phyloP scores from a whole-genome alignment of 1,284 basidiomycete genomes.

The Ustilago loliicola region DNA sequence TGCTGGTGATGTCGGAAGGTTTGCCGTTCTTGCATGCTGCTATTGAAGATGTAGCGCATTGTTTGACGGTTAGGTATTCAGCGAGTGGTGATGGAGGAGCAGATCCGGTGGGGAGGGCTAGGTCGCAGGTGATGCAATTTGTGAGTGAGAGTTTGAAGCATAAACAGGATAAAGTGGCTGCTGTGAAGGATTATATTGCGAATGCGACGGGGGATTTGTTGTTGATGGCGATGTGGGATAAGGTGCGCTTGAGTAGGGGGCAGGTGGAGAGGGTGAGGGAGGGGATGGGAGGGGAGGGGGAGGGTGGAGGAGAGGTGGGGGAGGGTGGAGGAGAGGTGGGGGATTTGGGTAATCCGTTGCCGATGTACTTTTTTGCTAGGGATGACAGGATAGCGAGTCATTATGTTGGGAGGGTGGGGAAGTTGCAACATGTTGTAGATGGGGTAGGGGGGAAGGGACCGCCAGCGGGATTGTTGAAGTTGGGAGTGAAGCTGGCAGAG shows the following conservation, averaged over 20 bases:
- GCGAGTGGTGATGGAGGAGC: constrained; percentile 27
- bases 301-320: constrained; percentile 35
- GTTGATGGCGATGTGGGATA: constrained; percentile 63
- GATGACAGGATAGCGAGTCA: constrained; percentile 56
- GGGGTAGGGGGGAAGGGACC: constrained; percentile 9
- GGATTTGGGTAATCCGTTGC: constrained; percentile 49
- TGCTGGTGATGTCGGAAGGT: constrained; percentile 65
- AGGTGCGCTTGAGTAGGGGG: constrained; percentile 35
- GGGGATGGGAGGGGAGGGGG: not conserved
- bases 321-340: constrained; percentile 42
- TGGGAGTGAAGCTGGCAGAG: constrained; percentile 27
- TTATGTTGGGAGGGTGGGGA: constrained; percentile 33
- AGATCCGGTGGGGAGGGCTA: constrained; percentile 40
- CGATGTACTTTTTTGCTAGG: constrained; percentile 61
- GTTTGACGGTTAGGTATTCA: constrained; percentile 19
- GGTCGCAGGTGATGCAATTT: constrained; percentile 56
- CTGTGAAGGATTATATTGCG: constrained; percentile 65
- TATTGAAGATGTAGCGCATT: constrained; percentile 52
- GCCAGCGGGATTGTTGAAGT: constrained; percentile 26
- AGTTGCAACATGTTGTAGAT: constrained; percentile 15
- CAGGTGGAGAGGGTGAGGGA: constrained; percentile 18
- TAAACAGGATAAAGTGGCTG: constrained; percentile 54
- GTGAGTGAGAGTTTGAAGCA: constrained; percentile 54
- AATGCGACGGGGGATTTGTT: constrained; percentile 66
- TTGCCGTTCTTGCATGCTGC: constrained; percentile 48